phyloP scores from a whole-genome alignment of 1,284 basidiomycete species.

The Limonomyces culmigenus region DNA sequence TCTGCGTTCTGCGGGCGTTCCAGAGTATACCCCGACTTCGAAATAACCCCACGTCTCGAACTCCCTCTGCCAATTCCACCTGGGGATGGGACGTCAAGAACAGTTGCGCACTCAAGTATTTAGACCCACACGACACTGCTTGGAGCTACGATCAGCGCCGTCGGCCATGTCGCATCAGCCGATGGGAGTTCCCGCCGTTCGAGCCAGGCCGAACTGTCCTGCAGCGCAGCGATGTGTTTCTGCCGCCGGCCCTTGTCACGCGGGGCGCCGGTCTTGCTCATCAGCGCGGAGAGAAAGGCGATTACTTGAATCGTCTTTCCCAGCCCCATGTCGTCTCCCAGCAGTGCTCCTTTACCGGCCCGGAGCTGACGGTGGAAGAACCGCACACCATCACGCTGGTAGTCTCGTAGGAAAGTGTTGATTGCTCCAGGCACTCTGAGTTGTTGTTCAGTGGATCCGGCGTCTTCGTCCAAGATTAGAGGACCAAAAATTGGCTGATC shows the following conservation, averaged over 20 bases:
- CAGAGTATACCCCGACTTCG: conserved; percentile 56
- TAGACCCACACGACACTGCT: conserved; percentile 68
- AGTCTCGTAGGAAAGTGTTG: conserved; percentile 68
- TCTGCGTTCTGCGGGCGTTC: conserved; percentile 28
- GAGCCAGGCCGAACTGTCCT: conserved; percentile 41
- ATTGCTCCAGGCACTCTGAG: conserved; percentile 54
- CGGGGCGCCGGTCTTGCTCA: conserved; percentile 55
- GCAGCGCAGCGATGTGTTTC: conserved; percentile 41
- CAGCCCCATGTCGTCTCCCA: conserved; percentile 86
- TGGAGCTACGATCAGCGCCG: conserved; percentile 68
- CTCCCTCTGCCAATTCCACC: neutral
- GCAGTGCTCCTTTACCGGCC: conserved; percentile 46
- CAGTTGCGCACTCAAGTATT: conserved; percentile 63
- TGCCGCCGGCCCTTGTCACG: conserved; percentile 44
- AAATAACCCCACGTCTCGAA: conserved; percentile 63
- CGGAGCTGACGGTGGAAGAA: conserved; percentile 61
- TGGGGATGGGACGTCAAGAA: conserved; percentile 15
- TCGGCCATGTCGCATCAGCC: conserved; percentile 59
- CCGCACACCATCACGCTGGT: conserved; percentile 67
- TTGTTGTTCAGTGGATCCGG: conserved; percentile 17
- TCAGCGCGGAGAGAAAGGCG: conserved; percentile 71
- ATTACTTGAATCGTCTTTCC: conserved; percentile 87
- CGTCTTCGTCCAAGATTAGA: conserved; percentile 31
- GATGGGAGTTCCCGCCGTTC: conserved; percentile 34
- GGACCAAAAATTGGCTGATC: conserved; percentile 24